Conservation (phyloP, 768 basidiomycete genomes). For the Astraeus odoratus region DNA sequence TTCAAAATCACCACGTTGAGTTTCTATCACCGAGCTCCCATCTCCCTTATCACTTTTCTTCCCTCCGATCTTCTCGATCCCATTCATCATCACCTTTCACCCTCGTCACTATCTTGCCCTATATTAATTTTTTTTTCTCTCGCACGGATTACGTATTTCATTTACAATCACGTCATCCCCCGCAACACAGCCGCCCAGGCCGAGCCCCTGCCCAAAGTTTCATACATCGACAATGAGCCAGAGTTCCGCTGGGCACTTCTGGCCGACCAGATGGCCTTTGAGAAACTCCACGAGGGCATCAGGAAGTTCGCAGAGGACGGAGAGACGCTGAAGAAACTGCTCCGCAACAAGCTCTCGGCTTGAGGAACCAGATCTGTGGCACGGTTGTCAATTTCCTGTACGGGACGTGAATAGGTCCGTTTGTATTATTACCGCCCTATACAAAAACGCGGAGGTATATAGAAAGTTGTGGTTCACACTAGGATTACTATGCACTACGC, state of each 20-base stretch:
- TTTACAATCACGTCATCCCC: neutral
- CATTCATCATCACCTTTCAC: neutral
- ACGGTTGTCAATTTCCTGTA: neutral
- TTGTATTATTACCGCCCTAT: neutral
- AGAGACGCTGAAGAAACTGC: slow-evolving; percentile 73
- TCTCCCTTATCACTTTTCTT: neutral
- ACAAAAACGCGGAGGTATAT: neutral
- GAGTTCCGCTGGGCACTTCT: slow-evolving; percentile 95
- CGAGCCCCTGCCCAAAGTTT: slow-evolving; percentile 68
- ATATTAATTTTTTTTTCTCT: neutral
- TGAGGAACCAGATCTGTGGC: slow-evolving; percentile 1
- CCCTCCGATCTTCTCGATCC: slow-evolving; percentile 6
- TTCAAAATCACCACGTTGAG: neutral
- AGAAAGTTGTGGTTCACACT: no score
- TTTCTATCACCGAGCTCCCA: neutral
- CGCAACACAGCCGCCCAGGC: slow-evolving; percentile 43
- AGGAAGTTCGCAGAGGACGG: slow-evolving; percentile 97
- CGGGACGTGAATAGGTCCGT: neutral
- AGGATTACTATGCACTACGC: no score
- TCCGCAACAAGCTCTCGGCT: slow-evolving; percentile 56
- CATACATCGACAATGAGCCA: slow-evolving; percentile 86
- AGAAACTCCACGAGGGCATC: slow-evolving; percentile 98
- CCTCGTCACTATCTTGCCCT: neutral
- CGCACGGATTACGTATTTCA: neutral
- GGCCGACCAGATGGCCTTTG: slow-evolving; percentile 95